These are phyloP conservation scores for Phoma sp. DNA, from an alignment of 2,329 filamentous ascomycete species.

Conservation along the genomic window DNA sequence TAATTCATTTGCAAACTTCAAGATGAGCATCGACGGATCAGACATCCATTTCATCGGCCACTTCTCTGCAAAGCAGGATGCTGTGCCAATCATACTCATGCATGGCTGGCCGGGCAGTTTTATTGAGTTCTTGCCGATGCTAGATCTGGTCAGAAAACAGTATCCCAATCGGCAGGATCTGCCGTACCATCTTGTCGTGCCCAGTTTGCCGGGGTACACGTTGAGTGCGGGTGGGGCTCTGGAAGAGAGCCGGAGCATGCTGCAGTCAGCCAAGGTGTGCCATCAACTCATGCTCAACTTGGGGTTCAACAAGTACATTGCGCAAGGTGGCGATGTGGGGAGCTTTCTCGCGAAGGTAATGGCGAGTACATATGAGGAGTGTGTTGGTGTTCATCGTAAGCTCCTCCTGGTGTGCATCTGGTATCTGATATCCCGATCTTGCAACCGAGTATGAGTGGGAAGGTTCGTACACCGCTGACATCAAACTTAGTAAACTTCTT, in stretches of 20 bases:
- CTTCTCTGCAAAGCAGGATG: constrained; percentile 60
- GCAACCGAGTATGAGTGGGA: no score
- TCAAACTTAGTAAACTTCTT: no score
- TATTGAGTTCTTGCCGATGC: constrained; percentile 62
- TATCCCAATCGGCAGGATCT: constrained; percentile 56
- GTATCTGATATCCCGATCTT: no score
- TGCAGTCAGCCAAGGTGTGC: constrained; percentile 44
- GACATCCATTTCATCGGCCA: constrained; percentile 62
- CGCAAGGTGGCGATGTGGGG: constrained; percentile 65
- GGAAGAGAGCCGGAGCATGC: constrained; percentile 54
- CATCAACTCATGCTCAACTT: constrained; percentile 61
- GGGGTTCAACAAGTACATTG: constrained; percentile 62
- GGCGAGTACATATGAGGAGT: constrained; percentile 50
- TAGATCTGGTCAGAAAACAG: constrained; percentile 54
- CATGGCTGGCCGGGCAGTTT: constrained; percentile 65
- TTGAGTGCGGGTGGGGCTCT: constrained; percentile 40
- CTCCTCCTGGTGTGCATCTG: constrained; percentile 32
- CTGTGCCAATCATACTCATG: constrained; percentile 59
- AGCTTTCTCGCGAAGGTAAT: constrained; percentile 52
- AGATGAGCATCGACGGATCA: constrained; percentile 51
- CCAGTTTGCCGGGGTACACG: constrained; percentile 63
- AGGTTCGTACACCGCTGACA: no score
- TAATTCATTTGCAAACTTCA: constrained; percentile 61
- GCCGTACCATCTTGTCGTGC: constrained; percentile 65
- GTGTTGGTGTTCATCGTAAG: constrained; percentile 50